Base-by-base conservation (phyloP, 441 rosid species). In the Adansonia madagascariensis region DNA sequence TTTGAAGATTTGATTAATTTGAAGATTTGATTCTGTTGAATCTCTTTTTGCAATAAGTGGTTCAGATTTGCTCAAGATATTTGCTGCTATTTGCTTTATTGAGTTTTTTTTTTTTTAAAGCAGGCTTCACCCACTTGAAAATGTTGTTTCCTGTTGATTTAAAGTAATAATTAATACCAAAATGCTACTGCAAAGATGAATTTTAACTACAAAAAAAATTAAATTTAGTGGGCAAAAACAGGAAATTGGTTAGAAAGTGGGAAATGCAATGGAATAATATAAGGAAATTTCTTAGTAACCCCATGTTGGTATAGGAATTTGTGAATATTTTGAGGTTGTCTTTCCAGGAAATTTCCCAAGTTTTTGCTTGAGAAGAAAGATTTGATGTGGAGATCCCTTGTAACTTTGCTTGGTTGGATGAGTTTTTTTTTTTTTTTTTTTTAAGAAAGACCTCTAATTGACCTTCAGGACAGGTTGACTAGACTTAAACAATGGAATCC, bases 291-390 rank as follows among this genome's bases (percentile, higher is more conserved):
- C 69, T 5, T 43, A 66, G 22, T 17, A 17, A 6, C 18, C 24
- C 60, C 3, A 4, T 7, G 24, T 55, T 17, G 24, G 6, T 6
- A 7, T 17, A 55, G 60, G 24, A 17, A 55, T 12, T 12, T 14
- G 66, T 12, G 66, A 11, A 44, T 12, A 1, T 11, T 6, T 14
- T 22, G 55, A 47, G 73, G 57, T 66, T 43, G 67, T 44, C 31
- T 66, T 1, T 49, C 43, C 59, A 52, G 61, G 75, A 73, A 73
- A 39, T 35, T 73, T 73, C 76, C 76, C 31, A 2, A 11, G 3
- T 39, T n/a, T 52, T 50, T 52, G 22, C 7, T 3, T 31, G n/a
- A 4, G 57, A 49, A 2, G 3, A 18, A 20, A 11, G 14, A 10
- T 66, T 10, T 43, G 0, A n/a, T n/a, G 46, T 52, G 61, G n/a